These are phyloP conservation scores for Solanum pennellii DNA, from an alignment of 257 asterid genomes.

Conservation along the genomic window DNA sequence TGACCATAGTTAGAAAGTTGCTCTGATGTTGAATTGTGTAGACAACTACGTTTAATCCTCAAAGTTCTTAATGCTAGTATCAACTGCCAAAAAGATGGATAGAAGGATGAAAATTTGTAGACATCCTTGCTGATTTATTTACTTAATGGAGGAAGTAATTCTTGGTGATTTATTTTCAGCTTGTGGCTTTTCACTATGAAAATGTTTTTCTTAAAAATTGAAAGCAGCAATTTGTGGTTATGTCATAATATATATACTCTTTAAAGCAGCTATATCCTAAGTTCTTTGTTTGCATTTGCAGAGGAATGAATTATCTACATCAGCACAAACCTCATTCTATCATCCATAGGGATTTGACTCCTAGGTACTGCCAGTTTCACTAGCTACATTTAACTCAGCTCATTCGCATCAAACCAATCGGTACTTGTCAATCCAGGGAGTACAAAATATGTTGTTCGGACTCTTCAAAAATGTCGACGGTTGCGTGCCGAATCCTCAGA, in stretches of 20 bases:
- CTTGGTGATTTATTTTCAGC: background rate
- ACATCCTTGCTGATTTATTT: background rate
- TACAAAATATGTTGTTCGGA: background rate
- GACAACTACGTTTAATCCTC: background rate
- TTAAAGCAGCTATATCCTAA: background rate
- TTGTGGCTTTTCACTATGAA: background rate
- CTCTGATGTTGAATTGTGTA: background rate
- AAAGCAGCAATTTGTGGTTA: background rate
- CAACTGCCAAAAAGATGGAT: background rate
- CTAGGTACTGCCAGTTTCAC: constrained; percentile 29
- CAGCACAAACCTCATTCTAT: constrained; percentile 54
- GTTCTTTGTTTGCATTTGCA: constrained; percentile 8
- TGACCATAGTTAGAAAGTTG: background rate
- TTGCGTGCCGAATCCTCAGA: too few relatives aligned
- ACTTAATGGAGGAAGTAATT: background rate
- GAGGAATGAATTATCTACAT: constrained; percentile 70
- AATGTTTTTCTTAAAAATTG: background rate
- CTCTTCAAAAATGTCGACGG: too few relatives aligned
- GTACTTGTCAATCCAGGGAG: background rate
- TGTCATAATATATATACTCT: background rate
- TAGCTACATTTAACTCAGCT: background rate
- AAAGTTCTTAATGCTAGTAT: background rate
- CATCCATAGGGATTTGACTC: constrained; percentile 61
- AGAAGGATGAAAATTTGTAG: background rate
- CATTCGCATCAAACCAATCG: background rate